Conservation (phyloP, 495 filamentous ascomycete species). For the Corynascus novoguineensis region DNA sequence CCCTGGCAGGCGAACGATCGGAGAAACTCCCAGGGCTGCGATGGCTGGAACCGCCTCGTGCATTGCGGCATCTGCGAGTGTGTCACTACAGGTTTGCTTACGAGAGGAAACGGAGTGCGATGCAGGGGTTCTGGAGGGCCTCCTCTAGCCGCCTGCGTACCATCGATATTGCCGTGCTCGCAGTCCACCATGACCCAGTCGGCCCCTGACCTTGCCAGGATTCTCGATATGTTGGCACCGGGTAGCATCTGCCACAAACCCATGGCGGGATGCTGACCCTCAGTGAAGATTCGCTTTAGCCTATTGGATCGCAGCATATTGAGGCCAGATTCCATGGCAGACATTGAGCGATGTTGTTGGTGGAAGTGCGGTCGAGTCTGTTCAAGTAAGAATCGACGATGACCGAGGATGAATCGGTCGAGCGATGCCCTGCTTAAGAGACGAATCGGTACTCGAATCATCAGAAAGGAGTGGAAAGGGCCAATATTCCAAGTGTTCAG, state of each 20-base stretch:
- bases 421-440: not conserved
- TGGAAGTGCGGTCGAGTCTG: not conserved
- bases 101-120: not conserved
- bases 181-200: slow-evolving; percentile 75
- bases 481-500: no score
- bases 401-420: not conserved
- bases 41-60: slow-evolving; percentile 75
- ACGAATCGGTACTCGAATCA: no score
- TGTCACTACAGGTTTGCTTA: slow-evolving; percentile 14
- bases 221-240: slow-evolving; percentile 63
- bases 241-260: slow-evolving; percentile 73
- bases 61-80: slow-evolving; percentile 60
- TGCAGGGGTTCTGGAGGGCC: no score
- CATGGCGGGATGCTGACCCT: slow-evolving; percentile 52
- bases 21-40: slow-evolving; percentile 59
- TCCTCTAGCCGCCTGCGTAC: slow-evolving; percentile 36
- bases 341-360: slow-evolving; percentile 7
- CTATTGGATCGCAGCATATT: slow-evolving; percentile 60
- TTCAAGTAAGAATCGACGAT: not conserved
- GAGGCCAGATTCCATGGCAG: slow-evolving; percentile 4
- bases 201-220: slow-evolving; percentile 59
- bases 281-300: slow-evolving; percentile 54
- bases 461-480: no score
- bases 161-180: slow-evolving; percentile 75
- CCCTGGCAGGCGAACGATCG: slow-evolving; percentile 61